Evolutionary conservation across 1,284 basidiomycete species (phyloP).

Genomic region (Trichosporon coremiiforme): DNA sequence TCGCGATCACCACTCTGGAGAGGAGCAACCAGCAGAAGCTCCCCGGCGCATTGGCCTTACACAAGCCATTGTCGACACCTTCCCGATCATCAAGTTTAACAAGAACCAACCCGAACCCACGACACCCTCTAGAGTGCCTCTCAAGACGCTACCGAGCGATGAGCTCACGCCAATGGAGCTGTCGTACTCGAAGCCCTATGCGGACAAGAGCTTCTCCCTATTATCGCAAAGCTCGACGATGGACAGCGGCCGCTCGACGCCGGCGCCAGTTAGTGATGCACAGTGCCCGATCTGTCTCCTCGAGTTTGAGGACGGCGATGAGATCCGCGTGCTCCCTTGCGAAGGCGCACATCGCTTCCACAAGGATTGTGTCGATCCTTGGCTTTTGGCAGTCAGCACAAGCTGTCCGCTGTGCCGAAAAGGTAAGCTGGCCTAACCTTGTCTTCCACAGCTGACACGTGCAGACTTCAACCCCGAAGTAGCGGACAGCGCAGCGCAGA

Average conservation of each 20-base stretch:
- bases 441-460: constrained; percentile 16
- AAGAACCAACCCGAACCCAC: constrained; percentile 18
- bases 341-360: constrained; percentile 87
- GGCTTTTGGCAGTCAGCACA: constrained; percentile 78
- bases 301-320: constrained; percentile 89
- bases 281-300: constrained; percentile 92
- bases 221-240: constrained; percentile 14
- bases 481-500: constrained; percentile 17
- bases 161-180: constrained; percentile 13
- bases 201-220: constrained; percentile 7
- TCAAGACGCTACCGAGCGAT: constrained; percentile 2
- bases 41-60: constrained; percentile 71
- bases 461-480: constrained; percentile 52
- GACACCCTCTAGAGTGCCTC: not conserved
- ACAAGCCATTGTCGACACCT: constrained; percentile 88
- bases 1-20: constrained; percentile 32
- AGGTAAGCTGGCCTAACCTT: constrained; percentile 60
- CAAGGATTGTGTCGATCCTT: constrained; percentile 60
- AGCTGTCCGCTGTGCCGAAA: constrained; percentile 89
- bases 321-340: constrained; percentile 83
- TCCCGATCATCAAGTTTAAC: constrained; percentile 86
- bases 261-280: constrained; percentile 58
- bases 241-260: constrained; percentile 21
- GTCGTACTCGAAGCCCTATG: not conserved
- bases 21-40: constrained; percentile 25